Conservation (phyloP, 176 grass and related monocot genomes). For the Elaeis guineensis region DNA sequence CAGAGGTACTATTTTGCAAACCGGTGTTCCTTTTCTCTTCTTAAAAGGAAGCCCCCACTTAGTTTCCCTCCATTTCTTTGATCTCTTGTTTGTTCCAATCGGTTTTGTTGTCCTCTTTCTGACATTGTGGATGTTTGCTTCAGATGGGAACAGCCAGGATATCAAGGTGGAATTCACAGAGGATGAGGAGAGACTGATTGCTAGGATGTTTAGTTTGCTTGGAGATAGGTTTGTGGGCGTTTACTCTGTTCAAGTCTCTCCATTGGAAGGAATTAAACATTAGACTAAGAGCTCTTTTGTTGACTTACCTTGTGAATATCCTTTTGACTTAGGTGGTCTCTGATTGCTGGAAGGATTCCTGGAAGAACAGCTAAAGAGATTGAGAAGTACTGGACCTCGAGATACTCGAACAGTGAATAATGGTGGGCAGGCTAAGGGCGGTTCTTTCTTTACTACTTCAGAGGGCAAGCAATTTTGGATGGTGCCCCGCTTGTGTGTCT, state of each 20-base stretch:
- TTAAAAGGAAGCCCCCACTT: too few species aligned
- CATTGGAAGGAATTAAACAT: neutral
- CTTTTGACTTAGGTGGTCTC: constrained; percentile 25
- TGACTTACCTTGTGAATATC: too few species aligned
- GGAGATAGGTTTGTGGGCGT: constrained; percentile 27
- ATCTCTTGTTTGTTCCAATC: too few species aligned
- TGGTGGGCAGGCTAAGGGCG: too few species aligned
- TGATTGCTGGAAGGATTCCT: constrained; percentile 38
- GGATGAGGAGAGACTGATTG: constrained; percentile 34
- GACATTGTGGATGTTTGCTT: neutral
- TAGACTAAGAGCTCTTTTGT: too few species aligned
- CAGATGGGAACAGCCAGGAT: constrained; percentile 18
- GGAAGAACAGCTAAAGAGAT: constrained; percentile 43
- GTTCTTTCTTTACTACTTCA: too few species aligned
- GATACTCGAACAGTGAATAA: constrained; percentile 28
- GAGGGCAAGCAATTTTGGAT: too few species aligned
- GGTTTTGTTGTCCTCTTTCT: neutral
- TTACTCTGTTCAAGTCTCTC: neutral
- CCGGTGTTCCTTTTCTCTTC: neutral
- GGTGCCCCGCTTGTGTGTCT: too few species aligned
- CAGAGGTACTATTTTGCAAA: constrained; percentile 13
- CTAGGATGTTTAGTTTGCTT: constrained; percentile 37
- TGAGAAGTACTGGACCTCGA: constrained; percentile 37
- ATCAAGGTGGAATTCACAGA: constrained; percentile 31
- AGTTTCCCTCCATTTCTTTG: neutral